Evolutionary conservation across 768 basidiomycete species (phyloP).

Genomic region (Xerocomus brunneocitrinus): DNA sequence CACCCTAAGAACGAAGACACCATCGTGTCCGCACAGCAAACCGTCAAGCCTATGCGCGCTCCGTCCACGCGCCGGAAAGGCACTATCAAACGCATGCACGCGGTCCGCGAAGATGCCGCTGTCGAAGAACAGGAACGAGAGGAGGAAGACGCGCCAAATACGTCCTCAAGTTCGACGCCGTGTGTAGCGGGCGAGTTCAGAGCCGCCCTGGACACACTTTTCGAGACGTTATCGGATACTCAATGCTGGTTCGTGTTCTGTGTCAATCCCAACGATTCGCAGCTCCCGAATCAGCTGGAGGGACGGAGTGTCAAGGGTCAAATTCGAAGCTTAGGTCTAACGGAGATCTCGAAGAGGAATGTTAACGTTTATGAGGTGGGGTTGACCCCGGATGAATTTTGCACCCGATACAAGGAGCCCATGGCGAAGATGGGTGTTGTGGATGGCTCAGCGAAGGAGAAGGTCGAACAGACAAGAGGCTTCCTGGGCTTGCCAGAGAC

Average conservation of each 20-base stretch:
- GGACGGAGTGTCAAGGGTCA: slow-evolving; percentile 89
- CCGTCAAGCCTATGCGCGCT: slow-evolving; percentile 89
- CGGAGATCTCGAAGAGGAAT: slow-evolving; percentile 69
- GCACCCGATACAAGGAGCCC: slow-evolving; percentile 72
- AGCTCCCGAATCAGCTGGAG: slow-evolving; percentile 91
- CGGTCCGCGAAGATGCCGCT: slow-evolving; percentile 29
- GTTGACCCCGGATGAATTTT: slow-evolving; percentile 84
- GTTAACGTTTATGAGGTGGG: slow-evolving; percentile 74
- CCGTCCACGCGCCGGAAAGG: slow-evolving; percentile 85
- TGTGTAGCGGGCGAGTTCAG: slow-evolving; percentile 90
- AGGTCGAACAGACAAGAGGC: slow-evolving; percentile 54
- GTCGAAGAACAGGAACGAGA: slow-evolving; percentile 48
- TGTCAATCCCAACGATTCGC: slow-evolving; percentile 92
- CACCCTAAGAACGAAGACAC: slow-evolving; percentile 94
- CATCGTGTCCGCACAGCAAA: slow-evolving; percentile 91
- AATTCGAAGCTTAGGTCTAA: slow-evolving; percentile 73
- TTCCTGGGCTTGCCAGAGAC: slow-evolving; percentile 56
- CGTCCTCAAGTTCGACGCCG: slow-evolving; percentile 38
- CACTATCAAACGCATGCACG: slow-evolving; percentile 51
- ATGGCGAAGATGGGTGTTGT: slow-evolving; percentile 51
- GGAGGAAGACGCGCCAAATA: slow-evolving; percentile 35
- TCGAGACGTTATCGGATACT: slow-evolving; percentile 84
- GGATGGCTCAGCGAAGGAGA: slow-evolving; percentile 59
- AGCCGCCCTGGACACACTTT: slow-evolving; percentile 76
- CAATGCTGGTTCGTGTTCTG: slow-evolving; percentile 92